Percentiles rank a stretch among this genome's conserved stretches.
Evolutionary conservation across 2,329 filamentous ascomycete genomes (phyloP).

Genomic region (Colletotrichum ledebouriae): DNA sequence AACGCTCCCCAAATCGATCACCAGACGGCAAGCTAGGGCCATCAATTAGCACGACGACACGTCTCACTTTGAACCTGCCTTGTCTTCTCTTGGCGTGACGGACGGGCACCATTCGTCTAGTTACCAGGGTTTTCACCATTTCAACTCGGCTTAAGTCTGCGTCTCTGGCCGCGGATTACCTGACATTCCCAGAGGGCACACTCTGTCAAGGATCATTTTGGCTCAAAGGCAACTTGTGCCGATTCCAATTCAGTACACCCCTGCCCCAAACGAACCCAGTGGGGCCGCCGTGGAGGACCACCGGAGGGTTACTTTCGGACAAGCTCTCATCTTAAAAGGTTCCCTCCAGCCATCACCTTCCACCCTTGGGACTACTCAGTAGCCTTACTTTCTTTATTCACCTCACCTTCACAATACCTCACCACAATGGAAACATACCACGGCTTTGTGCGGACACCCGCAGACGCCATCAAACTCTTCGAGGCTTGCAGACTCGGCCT

Average conservation of each 20-base stretch:
- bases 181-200: constrained; percentile 19
- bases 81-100: constrained; percentile 36
- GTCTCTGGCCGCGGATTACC: constrained; percentile 24
- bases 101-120: constrained; percentile 15
- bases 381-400: constrained; percentile 32
- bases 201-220: constrained; percentile 14
- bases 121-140: constrained; percentile 33
- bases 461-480: constrained; percentile 98
- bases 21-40: constrained; percentile 26
- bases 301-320: constrained; percentile 33
- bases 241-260: constrained; percentile 32
- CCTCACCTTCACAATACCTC: constrained; percentile 32
- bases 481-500: constrained; percentile 93
- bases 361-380: background rate
- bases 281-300: constrained; percentile 38
- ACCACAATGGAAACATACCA: constrained; percentile 94
- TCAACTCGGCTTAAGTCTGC: constrained; percentile 25
- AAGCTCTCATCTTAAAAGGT: constrained; percentile 30
- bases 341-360: constrained; percentile 20
- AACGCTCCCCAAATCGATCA: constrained; percentile 9
- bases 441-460: constrained; percentile 94
- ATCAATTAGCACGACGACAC: constrained; percentile 25
- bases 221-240: constrained; percentile 35
- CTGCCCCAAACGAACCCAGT: constrained; percentile 37
- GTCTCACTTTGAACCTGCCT: constrained; percentile 34